A percentile compares a stretch with the other conserved stretches of the same genome.
phyloP scores from a whole-genome alignment of 495 filamentous ascomycete species.

The Apiosordaria backusii region DNA sequence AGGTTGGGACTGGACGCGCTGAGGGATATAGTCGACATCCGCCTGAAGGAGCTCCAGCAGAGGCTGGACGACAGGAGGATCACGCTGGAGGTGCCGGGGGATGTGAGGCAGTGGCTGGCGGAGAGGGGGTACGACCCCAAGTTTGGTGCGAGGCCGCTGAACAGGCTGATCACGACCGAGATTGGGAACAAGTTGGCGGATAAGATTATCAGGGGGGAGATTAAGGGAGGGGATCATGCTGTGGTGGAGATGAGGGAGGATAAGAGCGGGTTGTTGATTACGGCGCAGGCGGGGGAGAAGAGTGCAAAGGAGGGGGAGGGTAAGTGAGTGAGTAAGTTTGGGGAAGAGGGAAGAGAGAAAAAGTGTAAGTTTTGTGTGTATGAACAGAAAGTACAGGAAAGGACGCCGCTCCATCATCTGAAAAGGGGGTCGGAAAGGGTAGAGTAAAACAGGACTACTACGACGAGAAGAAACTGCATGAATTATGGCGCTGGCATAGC shows the following conservation, averaged over 20 bases:
- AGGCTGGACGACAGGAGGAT: slow-evolving; percentile 87
- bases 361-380: neutral
- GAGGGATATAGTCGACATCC: slow-evolving; percentile 89
- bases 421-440: neutral
- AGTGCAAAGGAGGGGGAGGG: slow-evolving; percentile 27
- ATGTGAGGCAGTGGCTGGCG: slow-evolving; percentile 80
- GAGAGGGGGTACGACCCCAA: slow-evolving; percentile 84
- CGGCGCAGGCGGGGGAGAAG: neutral
- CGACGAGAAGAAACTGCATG: too few relatives aligned
- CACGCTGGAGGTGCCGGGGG: slow-evolving; percentile 61
- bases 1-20: slow-evolving; percentile 74
- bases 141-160: slow-evolving; percentile 91
- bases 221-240: slow-evolving; percentile 70
- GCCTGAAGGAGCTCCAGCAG: slow-evolving; percentile 76
- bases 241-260: slow-evolving; percentile 60
- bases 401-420: neutral
- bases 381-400: neutral
- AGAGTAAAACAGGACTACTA: too few relatives aligned
- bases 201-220: slow-evolving; percentile 81
- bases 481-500: neutral
- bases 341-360: neutral
- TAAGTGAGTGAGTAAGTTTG: slow-evolving; percentile 44
- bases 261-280: slow-evolving; percentile 46
- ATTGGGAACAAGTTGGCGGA: slow-evolving; percentile 86
- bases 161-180: slow-evolving; percentile 82